Conservation (phyloP, 192 early-diverging fungal genomes). For the Funneliformis mosseae region DNA sequence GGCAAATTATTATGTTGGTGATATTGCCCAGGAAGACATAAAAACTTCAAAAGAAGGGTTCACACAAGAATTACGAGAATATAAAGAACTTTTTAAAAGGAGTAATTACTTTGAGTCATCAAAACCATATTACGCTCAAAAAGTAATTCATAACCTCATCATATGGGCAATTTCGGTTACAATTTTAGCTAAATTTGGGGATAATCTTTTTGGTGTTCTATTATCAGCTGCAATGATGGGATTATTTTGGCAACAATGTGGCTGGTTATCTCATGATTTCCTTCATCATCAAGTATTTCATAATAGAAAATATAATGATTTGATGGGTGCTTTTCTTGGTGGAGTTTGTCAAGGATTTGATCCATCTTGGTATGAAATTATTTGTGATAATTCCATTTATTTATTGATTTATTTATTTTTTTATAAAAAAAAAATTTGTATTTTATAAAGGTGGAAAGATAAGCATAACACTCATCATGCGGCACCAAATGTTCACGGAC, state of each 20-base stretch:
- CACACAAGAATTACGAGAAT: conserved; percentile 62
- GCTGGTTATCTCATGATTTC: conserved; percentile 85
- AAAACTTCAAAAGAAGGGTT: conserved; percentile 53
- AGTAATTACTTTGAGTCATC: conserved; percentile 65
- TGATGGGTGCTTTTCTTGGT: conserved; percentile 70
- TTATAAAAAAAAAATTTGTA: no score
- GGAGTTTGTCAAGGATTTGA: conserved; percentile 78
- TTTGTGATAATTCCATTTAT: no score
- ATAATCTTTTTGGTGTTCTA: conserved; percentile 55
- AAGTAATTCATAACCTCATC: conserved; percentile 57
- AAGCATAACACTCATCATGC: conserved; percentile 90
- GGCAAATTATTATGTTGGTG: conserved; percentile 76
- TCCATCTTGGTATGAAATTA: conserved; percentile 65
- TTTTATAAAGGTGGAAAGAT: conserved; percentile 71
- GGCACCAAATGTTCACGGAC: conserved; percentile 73
- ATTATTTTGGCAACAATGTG: conserved; percentile 82
- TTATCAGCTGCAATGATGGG: conserved; percentile 61
- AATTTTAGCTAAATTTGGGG: conserved; percentile 56
- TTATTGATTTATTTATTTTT: no score
- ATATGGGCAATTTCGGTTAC: conserved; percentile 51
- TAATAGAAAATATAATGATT: conserved; percentile 63
- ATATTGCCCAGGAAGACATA: conserved; percentile 57
- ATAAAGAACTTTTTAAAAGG: conserved; percentile 54
- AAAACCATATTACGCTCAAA: conserved; percentile 71
- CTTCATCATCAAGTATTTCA: conserved; percentile 81